These are phyloP conservation scores for Atractiella rhizophila DNA, from an alignment of 768 basidiomycete species.

Conservation along the genomic window DNA sequence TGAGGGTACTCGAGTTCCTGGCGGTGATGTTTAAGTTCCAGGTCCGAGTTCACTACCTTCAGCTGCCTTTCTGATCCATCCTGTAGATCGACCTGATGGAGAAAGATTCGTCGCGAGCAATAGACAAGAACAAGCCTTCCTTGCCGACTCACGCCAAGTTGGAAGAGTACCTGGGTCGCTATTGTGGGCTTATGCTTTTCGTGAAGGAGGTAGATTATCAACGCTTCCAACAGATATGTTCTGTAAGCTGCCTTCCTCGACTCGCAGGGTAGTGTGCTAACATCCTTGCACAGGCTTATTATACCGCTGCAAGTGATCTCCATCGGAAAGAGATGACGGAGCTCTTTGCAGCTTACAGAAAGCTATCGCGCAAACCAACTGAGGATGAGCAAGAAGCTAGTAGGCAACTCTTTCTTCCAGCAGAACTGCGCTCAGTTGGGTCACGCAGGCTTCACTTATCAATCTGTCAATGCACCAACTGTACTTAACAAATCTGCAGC, in stretches of 20 bases:
- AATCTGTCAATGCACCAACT: neutral
- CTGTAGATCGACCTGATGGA: constrained; percentile 41
- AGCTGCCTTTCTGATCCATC: neutral
- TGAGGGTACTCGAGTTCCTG: constrained; percentile 65
- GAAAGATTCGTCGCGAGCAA: constrained; percentile 24
- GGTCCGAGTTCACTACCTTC: constrained; percentile 24
- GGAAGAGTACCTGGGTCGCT: constrained; percentile 61
- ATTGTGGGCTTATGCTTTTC: constrained; percentile 71
- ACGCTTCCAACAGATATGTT: constrained; percentile 67
- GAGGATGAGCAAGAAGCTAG: constrained; percentile 57
- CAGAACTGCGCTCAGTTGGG: neutral
- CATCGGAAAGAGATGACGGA: constrained; percentile 58
- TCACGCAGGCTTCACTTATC: neutral
- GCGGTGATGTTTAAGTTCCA: constrained; percentile 77
- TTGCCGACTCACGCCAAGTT: constrained; percentile 39
- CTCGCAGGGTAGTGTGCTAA: neutral
- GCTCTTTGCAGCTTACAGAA: constrained; percentile 35
- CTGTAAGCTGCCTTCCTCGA: constrained; percentile 30
- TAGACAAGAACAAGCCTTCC: neutral
- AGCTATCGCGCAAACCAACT: constrained; percentile 35
- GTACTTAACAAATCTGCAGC: constrained; percentile 7
- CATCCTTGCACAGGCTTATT: constrained; percentile 45
- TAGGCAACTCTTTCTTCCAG: constrained; percentile 19
- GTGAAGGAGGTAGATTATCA: constrained; percentile 87
- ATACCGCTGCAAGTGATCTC: constrained; percentile 56